These are phyloP conservation scores for Zasmidium cellare DNA, from an alignment of 2,329 filamentous ascomycete genomes.

Conservation along the genomic window DNA sequence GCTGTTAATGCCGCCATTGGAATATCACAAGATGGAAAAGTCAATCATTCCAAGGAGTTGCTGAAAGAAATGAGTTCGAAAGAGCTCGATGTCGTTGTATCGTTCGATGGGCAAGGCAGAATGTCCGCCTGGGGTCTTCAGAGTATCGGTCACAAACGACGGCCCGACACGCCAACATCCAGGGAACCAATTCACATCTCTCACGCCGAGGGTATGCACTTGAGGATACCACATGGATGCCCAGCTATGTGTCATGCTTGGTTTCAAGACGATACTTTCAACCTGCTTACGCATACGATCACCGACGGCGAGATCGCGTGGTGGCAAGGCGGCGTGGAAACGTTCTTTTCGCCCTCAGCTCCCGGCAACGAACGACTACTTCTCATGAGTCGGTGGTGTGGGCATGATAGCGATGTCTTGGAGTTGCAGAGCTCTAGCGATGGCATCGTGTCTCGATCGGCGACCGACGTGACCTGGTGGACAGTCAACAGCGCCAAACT, in stretches of 20 bases:
- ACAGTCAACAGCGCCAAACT: neutral
- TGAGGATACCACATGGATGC: conserved; percentile 15
- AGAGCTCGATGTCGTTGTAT: conserved; percentile 81
- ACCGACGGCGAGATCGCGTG: conserved; percentile 70
- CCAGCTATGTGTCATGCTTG: conserved; percentile 28
- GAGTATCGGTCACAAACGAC: conserved; percentile 72
- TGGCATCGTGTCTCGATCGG: conserved; percentile 6
- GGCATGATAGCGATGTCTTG: conserved; percentile 11
- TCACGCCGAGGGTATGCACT: conserved; percentile 63
- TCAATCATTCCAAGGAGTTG: conserved; percentile 76
- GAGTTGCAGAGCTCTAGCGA: conserved; percentile 1
- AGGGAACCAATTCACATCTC: conserved; percentile 82
- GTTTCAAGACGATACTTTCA: conserved; percentile 31
- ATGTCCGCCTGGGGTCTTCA: conserved; percentile 94
- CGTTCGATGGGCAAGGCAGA: conserved; percentile 77
- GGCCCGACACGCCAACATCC: conserved; percentile 37
- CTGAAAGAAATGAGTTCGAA: conserved; percentile 83
- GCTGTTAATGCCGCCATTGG: conserved; percentile 61
- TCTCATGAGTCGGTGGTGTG: conserved; percentile 15
- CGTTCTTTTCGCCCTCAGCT: conserved; percentile 69
- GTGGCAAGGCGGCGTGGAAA: conserved; percentile 74
- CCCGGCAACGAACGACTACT: conserved; percentile 23
- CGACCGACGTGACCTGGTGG: conserved; percentile 8
- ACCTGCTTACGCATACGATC: conserved; percentile 77
- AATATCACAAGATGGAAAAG: conserved; percentile 37